Base-by-base conservation (phyloP, 257 asterid genomes). In the Dorcoceras hygrometricum region DNA sequence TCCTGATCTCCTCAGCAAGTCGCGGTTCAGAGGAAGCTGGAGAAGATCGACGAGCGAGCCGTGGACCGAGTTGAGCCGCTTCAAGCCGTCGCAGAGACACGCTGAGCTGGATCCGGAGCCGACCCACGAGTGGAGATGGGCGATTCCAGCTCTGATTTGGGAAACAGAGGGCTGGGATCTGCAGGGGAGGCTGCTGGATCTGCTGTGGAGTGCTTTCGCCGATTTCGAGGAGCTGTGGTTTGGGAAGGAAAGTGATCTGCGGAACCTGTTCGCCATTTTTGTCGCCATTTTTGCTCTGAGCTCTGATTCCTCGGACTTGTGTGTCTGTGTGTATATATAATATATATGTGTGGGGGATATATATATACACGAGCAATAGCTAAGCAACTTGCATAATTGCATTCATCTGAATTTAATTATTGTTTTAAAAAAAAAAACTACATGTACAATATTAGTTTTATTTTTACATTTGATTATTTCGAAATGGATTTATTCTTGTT, bases 171-270 rank as follows among this genome's bases (percentile, higher is more conserved):
- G 93, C 78, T 88, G 89, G 0, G 97, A 73, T 32, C 90, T 73
- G 77, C 95, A 84, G 0, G 97, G 97, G 18, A 91, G 95, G 72
- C 97, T 91, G 5, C 86, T 65, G 28, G 97, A 91, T 74, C 97
- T 75, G 67, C 79, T 83, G 59, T 91, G 96, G 77, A 80, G 78
- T 27, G 57, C 22, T 59, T 82, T 81, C n/a, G 58, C 72, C 50
- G 85, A 78, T 20, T 75, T 77, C 1, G 67, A 18, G 19, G 84
- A 7, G 8, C 19, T 56, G 43, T 60, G 89, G 53, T 88, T 83
- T 1, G 96, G 88, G 60, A 86, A 88, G 1, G 97, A 91, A 23
- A 91, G 86, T 0, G 97, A 84, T 78, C 97, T 73, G 22, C 91
- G 86, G 18, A 86, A 91, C 67, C 75, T 84, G 26, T 80, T 79